A percentile compares a stretch with the other conserved stretches of the same genome.
Evolutionary conservation across 2,329 filamentous ascomycete genomes (phyloP).

Genomic region (Akanthomyces muscarius): DNA sequence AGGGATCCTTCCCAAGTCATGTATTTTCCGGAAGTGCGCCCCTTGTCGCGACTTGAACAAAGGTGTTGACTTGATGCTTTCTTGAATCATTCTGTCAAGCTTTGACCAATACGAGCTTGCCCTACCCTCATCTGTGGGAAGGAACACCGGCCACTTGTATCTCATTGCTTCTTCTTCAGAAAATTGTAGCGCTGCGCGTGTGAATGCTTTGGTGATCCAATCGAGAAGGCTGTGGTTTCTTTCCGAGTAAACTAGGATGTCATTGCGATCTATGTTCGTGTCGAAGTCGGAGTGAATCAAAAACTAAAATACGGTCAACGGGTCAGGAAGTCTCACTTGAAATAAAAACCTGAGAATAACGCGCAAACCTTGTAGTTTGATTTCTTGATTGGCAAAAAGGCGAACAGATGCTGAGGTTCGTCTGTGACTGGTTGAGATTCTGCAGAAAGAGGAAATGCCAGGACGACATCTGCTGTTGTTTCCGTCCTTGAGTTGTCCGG

Average conservation of each 20-base stretch:
- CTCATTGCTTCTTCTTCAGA: slow-evolving; percentile 27
- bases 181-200: slow-evolving; percentile 36
- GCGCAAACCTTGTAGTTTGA: background rate
- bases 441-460: slow-evolving; percentile 43
- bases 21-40: no score
- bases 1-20: no score
- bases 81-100: slow-evolving; percentile 26
- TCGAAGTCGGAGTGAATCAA: slow-evolving; percentile 49
- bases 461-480: slow-evolving; percentile 33
- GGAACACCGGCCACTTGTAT: slow-evolving; percentile 40
- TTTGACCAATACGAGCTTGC: slow-evolving; percentile 25
- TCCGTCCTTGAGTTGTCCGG: slow-evolving; percentile 25
- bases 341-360: background rate
- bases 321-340: background rate
- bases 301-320: slow-evolving; percentile 30
- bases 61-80: slow-evolving; percentile 16
- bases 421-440: slow-evolving; percentile 30
- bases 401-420: slow-evolving; percentile 40
- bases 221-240: slow-evolving; percentile 36
- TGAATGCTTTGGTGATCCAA: slow-evolving; percentile 36
- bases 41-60: slow-evolving; percentile 20
- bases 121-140: slow-evolving; percentile 31
- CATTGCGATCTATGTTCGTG: slow-evolving; percentile 41
- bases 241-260: slow-evolving; percentile 34
- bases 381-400: slow-evolving; percentile 44